Conservation (phyloP, 305 asterid species). For the Plantago rigida region DNA sequence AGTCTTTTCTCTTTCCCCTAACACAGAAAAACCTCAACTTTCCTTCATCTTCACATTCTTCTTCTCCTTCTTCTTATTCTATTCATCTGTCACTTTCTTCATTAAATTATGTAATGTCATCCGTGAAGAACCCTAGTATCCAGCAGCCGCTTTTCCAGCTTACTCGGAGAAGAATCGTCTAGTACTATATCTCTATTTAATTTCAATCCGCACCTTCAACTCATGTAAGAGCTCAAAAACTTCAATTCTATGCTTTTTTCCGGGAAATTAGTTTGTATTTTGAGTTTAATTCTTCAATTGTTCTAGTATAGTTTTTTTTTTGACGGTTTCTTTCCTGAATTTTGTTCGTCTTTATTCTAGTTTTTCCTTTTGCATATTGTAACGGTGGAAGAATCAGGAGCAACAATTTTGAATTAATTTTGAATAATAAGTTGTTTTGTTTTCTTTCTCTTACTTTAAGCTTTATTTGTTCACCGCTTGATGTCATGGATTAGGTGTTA, state of each 20-base stretch:
- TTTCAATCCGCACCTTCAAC: not conserved
- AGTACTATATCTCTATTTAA: slow-evolving; percentile 8
- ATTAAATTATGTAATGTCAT: slow-evolving; percentile 38
- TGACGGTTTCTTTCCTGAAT: not conserved
- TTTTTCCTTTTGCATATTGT: not conserved
- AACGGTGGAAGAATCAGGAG: not conserved
- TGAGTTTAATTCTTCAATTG: not conserved
- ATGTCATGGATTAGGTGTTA: not conserved
- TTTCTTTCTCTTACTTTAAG: too few species aligned
- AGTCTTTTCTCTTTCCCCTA: slow-evolving; percentile 24
- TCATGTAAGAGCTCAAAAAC: slow-evolving; percentile 36
- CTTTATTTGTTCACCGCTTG: too few species aligned
- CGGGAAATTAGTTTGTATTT: not conserved
- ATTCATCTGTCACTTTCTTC: slow-evolving; percentile 15
- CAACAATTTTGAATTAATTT: too few species aligned
- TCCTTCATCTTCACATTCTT: slow-evolving; percentile 21
- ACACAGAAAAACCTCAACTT: slow-evolving; percentile 10
- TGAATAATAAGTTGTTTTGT: too few species aligned
- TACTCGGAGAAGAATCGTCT: slow-evolving; percentile 21
- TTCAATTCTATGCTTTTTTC: slow-evolving; percentile 15
- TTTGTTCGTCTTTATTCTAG: not conserved
- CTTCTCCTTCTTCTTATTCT: not conserved
- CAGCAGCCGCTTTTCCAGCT: slow-evolving; percentile 55
- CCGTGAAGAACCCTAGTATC: slow-evolving; percentile 43
- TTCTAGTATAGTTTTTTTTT: not conserved